These are phyloP conservation scores for Tremellales sp. DNA, from an alignment of 1,284 basidiomycete genomes.

Conservation along the genomic window DNA sequence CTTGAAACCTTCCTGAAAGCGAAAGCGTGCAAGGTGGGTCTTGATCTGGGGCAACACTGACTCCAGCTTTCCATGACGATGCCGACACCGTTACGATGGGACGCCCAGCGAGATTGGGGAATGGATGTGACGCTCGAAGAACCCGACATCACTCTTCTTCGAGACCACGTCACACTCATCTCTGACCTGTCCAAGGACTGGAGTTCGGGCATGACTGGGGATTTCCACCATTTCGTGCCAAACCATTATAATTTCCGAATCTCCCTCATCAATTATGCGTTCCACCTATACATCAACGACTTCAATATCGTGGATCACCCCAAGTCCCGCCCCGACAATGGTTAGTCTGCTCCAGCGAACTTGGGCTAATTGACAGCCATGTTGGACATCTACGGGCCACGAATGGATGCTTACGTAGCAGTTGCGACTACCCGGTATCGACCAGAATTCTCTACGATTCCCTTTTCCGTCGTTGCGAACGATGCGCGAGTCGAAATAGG, in stretches of 20 bases:
- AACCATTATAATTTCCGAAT: constrained; percentile 69
- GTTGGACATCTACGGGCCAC: constrained; percentile 61
- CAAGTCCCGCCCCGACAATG: constrained; percentile 69
- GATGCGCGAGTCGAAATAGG: constrained; percentile 60
- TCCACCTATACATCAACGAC: constrained; percentile 85
- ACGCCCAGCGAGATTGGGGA: constrained; percentile 66
- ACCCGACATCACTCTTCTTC: constrained; percentile 69
- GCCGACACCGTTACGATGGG: constrained; percentile 52
- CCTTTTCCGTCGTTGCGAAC: constrained; percentile 63
- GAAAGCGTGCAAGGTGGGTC: constrained; percentile 58
- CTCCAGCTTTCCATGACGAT: constrained; percentile 46
- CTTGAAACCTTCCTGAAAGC: constrained; percentile 71
- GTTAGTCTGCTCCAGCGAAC: constrained; percentile 49
- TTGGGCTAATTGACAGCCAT: constrained; percentile 56
- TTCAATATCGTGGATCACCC: constrained; percentile 93
- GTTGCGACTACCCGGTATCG: constrained; percentile 70
- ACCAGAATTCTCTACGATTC: constrained; percentile 63
- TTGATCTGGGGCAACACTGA: constrained; percentile 1
- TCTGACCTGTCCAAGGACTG: constrained; percentile 85
- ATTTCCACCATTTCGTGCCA: constrained; percentile 77
- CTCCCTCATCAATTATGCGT: constrained; percentile 66
- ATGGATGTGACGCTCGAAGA: constrained; percentile 66
- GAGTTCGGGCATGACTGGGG: constrained; percentile 70
- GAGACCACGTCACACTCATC: constrained; percentile 89
- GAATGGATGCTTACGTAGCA: constrained; percentile 54